These are phyloP conservation scores for Orbilia ellipsospora DNA, from an alignment of 2,329 filamentous ascomycete species.

Conservation along the genomic window DNA sequence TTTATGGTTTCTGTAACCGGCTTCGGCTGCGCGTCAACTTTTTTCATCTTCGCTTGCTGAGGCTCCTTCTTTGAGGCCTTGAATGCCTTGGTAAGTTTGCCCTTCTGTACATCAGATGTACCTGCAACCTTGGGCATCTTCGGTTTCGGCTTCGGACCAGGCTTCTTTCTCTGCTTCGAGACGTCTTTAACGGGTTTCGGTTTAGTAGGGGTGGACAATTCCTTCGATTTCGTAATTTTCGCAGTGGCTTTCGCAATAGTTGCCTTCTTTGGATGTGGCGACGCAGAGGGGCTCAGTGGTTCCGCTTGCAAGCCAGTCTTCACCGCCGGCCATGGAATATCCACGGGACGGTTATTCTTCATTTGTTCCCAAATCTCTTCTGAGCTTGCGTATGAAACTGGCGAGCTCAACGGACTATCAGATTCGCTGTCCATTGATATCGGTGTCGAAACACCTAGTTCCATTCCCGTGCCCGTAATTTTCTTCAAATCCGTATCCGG, in stretches of 20 bases:
- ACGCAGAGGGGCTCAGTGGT: slow-evolving; percentile 46
- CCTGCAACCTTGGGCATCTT: slow-evolving; percentile 19
- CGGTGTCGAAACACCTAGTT: slow-evolving; percentile 51
- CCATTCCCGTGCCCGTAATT: slow-evolving; percentile 53
- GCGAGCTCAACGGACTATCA: slow-evolving; percentile 51
- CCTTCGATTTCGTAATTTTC: slow-evolving; percentile 18
- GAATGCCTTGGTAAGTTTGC: slow-evolving; percentile 47
- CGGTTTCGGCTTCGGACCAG: slow-evolving; percentile 38
- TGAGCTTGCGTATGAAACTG: slow-evolving; percentile 50
- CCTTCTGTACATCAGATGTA: slow-evolving; percentile 14
- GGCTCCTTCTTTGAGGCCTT: slow-evolving; percentile 31
- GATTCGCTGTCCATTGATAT: slow-evolving; percentile 52
- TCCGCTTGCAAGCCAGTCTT: slow-evolving; percentile 37
- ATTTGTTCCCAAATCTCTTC: slow-evolving; percentile 52
- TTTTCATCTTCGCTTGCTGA: slow-evolving; percentile 8
- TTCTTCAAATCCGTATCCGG: slow-evolving; percentile 50
- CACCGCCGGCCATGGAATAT: slow-evolving; percentile 44
- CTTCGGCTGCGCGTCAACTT: slow-evolving; percentile 4
- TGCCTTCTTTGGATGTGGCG: slow-evolving; percentile 47
- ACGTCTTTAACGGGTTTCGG: slow-evolving; percentile 18
- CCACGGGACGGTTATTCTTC: slow-evolving; percentile 41
- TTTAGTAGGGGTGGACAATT: slow-evolving; percentile 22
- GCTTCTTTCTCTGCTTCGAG: slow-evolving; percentile 40
- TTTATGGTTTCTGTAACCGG: slow-evolving; percentile 1
- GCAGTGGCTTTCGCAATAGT: slow-evolving; percentile 18